phyloP scores from a whole-genome alignment of 257 asterid genomes.

The Ajuga chamaepitys region DNA sequence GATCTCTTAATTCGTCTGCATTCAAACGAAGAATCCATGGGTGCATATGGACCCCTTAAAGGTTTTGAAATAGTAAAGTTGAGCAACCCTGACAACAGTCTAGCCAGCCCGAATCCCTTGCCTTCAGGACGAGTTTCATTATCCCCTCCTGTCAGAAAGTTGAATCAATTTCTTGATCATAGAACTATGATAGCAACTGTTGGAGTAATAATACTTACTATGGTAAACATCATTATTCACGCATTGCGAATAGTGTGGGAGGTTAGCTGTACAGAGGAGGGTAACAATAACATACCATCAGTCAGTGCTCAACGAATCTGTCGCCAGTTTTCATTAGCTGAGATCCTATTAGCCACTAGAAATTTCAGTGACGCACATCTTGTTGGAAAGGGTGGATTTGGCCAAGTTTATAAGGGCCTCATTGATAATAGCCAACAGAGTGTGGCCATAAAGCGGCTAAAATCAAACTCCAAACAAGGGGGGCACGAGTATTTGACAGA shows the following conservation, averaged over 20 bases:
- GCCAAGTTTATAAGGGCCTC: constrained; percentile 36
- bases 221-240: constrained; percentile 26
- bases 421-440: constrained; percentile 22
- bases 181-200: constrained; percentile 24
- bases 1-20: constrained; percentile 31
- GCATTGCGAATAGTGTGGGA: constrained; percentile 20
- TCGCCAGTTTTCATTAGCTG: constrained; percentile 35
- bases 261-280: constrained; percentile 11
- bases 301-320: constrained; percentile 22
- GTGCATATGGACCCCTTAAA: constrained; percentile 22
- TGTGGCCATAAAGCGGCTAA: constrained; percentile 43
- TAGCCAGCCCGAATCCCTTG: constrained; percentile 28
- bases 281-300: constrained; percentile 21
- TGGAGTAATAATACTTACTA: constrained; percentile 12
- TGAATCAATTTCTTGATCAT: constrained; percentile 1
- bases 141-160: neutral
- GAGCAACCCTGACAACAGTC: constrained; percentile 51
- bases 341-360: constrained; percentile 32
- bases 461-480: constrained; percentile 41
- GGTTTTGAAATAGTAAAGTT: constrained; percentile 54
- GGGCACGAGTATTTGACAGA: constrained; percentile 36
- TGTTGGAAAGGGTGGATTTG: constrained; percentile 50
- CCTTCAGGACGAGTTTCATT: neutral
- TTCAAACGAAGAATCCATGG: constrained; percentile 15
- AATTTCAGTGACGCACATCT: constrained; percentile 25